Evolutionary conservation across 2,329 filamentous ascomycete species (phyloP), one percentile per base, ranked within the genome.

Genomic region (Phyllosticta paracitricarpa): DNA sequence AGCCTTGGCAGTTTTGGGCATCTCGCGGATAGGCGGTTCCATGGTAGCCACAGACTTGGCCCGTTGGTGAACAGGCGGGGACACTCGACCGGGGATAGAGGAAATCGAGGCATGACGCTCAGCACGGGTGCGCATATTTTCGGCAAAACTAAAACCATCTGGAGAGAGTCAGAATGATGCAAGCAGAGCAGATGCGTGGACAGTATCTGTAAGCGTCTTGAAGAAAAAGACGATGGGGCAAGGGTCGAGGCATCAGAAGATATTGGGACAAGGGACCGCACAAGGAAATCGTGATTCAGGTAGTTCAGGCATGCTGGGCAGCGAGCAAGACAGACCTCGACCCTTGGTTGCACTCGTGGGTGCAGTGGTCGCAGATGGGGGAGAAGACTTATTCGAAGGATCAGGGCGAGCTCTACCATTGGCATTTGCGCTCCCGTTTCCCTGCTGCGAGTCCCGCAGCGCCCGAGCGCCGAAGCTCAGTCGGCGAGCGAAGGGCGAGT

Each of bases 121-220:
- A 69, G 92, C 92, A 73, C 92, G 89, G 70, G 87, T 88, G 76
- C 91, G 90, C 81, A 97, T 85, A 79, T 96, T 92, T 80, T 97
- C 93, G 72, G 91, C 90, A 89, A 93, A 96, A 78, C 96, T 96
- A 83, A 95, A 96, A 75, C 89, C 90, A 82, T 94, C 91, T 82
- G 90, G 89, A 92, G 84, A 77, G 76, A 81, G 83, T 79, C 76
- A 75, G 70, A 75, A 78, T 77, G 60, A 19, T 59, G 66, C 35
- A 35, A 33, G 26, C 51, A 33, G 6, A 51, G 56, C 59, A 48
- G 10, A 28, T 60, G 28, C 62, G 51, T 56, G 28, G 62, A 60
- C 60, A 57, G 63, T 2, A n/a, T n/a, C 12, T 17, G 14, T 6
- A n/a, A 17, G n/a, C 62, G 63, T 62, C 61, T 70, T 70, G 69